These are phyloP conservation scores for Camelina sativa DNA, from an alignment of 345 rosid genomes.

Conservation along the genomic window DNA sequence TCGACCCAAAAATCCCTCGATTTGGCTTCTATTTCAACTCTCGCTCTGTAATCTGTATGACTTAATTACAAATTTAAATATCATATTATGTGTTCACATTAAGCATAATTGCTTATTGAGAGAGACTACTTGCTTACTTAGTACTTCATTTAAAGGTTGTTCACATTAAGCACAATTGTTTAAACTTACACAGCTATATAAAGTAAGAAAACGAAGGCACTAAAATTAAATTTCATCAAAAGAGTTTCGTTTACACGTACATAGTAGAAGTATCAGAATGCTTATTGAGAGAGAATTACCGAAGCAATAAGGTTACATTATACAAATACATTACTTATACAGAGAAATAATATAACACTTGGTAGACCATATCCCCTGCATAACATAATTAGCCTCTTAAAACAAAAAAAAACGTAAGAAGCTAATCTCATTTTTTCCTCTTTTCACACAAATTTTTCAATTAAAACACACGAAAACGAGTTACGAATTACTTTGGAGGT, in stretches of 20 bases:
- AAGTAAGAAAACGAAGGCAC: background rate
- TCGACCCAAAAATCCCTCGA: too few relatives aligned
- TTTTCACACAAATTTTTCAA: slow-evolving; percentile 19
- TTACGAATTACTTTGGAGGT: slow-evolving; percentile 10
- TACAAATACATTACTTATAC: slow-evolving; percentile 14
- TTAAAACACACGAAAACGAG: slow-evolving; percentile 21
- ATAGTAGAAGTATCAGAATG: background rate
- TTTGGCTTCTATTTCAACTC: too few relatives aligned
- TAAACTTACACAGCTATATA: background rate
- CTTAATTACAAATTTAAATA: too few relatives aligned
- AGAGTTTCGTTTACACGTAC: background rate
- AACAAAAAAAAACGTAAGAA: slow-evolving; percentile 27
- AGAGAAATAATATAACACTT: slow-evolving; percentile 12
- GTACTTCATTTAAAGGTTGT: too few relatives aligned
- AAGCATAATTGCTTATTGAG: too few relatives aligned
- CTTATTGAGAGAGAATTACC: background rate
- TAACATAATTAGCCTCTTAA: slow-evolving; percentile 36
- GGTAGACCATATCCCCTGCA: background rate
- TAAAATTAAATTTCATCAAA: background rate
- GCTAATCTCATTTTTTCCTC: slow-evolving; percentile 9
- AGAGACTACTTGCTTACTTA: too few relatives aligned
- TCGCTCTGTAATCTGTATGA: too few relatives aligned
- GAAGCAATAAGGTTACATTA: slow-evolving; percentile 12
- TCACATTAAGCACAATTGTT: too few relatives aligned
- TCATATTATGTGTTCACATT: too few relatives aligned